Conservation (phyloP, 2,329 filamentous ascomycete genomes). For the Aspergillus pseudonomiae region DNA sequence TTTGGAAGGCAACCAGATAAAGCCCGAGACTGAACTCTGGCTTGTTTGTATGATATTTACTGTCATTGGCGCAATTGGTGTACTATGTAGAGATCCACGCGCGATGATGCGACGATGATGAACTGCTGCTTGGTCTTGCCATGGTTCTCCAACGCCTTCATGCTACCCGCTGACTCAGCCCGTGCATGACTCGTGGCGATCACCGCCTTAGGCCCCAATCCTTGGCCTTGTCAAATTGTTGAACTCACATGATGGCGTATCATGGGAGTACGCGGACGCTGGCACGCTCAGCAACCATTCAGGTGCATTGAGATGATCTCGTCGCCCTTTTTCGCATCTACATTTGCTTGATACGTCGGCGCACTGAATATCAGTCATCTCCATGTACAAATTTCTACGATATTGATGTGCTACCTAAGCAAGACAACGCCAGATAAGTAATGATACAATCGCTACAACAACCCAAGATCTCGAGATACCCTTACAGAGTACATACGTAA, state of each 20-base stretch:
- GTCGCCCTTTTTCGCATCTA: neutral
- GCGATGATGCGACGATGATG: neutral
- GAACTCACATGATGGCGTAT: neutral
- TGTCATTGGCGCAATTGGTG: neutral
- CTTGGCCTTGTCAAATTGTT: neutral
- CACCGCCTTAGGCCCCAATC: neutral
- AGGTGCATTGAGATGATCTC: no score
- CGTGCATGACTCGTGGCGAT: neutral
- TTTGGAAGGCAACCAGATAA: neutral
- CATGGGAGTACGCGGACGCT: no score
- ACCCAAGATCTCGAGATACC: neutral
- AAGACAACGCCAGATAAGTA: neutral
- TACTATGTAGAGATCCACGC: neutral
- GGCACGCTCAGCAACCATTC: no score
- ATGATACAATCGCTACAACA: constrained; percentile 5
- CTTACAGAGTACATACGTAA: neutral
- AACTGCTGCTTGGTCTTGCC: neutral
- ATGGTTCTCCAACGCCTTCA: neutral
- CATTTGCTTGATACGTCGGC: neutral
- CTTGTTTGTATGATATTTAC: neutral
- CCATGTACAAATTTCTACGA: neutral
- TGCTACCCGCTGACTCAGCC: neutral
- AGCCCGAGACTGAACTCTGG: neutral
- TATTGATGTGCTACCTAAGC: neutral
- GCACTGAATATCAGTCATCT: neutral